A percentile compares a stretch with the other conserved stretches of the same genome.
These are phyloP conservation scores for Glomus cerebriforme DNA, from an alignment of 192 early-diverging fungal genomes.

Conservation along the genomic window DNA sequence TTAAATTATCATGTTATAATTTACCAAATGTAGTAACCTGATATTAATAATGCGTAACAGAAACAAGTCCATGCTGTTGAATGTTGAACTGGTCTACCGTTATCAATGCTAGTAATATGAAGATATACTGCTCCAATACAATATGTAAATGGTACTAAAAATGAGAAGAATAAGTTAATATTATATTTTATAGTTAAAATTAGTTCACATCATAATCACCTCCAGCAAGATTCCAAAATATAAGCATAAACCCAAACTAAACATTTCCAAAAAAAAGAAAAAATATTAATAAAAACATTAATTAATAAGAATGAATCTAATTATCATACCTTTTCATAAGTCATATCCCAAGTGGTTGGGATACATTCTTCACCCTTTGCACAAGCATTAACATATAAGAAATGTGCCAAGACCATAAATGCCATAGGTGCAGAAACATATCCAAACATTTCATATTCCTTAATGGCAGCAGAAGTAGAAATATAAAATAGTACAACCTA, in stretches of 20 bases:
- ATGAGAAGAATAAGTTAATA: background rate
- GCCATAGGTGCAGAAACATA: conserved; percentile 40
- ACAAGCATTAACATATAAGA: conserved; percentile 53
- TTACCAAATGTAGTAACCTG: conserved; percentile 46
- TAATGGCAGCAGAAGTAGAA: conserved; percentile 47
- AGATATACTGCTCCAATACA: conserved; percentile 49
- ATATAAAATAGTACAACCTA: conserved; percentile 48
- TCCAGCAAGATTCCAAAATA: conserved; percentile 57
- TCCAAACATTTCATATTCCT: conserved; percentile 48
- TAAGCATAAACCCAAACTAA: conserved; percentile 52
- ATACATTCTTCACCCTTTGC: conserved; percentile 56
- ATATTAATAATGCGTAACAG: conserved; percentile 39
- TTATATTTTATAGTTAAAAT: background rate
- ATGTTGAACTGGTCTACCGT: conserved; percentile 40
- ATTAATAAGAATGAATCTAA: background rate
- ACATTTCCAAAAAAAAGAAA: no score
- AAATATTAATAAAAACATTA: background rate
- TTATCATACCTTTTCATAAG: conserved; percentile 50
- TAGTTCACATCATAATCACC: conserved; percentile 9
- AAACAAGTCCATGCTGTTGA: conserved; percentile 36
- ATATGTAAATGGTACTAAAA: conserved; percentile 51
- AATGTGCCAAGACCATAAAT: conserved; percentile 54
- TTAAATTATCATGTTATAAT: background rate
- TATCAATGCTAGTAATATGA: conserved; percentile 42
- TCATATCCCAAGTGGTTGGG: conserved; percentile 55